These are phyloP conservation scores for Lactarius indigo DNA, from an alignment of 768 basidiomycete genomes.

Conservation along the genomic window DNA sequence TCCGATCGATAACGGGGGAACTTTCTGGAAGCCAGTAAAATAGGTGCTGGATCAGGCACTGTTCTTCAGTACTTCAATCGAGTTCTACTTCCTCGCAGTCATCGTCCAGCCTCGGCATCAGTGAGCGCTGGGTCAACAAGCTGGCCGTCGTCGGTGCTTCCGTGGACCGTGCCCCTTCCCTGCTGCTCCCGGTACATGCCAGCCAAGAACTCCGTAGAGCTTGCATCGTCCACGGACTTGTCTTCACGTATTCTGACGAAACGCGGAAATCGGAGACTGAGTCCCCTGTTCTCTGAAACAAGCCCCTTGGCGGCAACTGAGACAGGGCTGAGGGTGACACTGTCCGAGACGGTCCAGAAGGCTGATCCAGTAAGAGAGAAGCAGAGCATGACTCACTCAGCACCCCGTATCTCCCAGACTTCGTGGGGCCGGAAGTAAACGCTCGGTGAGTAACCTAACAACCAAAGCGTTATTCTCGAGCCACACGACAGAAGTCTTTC, in stretches of 20 bases:
- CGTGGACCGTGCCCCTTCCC: constrained; percentile 34
- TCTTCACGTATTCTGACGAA: constrained; percentile 75
- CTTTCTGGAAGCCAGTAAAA: neutral
- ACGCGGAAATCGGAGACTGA: constrained; percentile 85
- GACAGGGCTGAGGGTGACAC: constrained; percentile 81
- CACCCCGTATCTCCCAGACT: constrained; percentile 88
- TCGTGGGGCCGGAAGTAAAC: constrained; percentile 69
- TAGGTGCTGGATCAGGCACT: neutral
- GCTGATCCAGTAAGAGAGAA: neutral
- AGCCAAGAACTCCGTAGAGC: constrained; percentile 64
- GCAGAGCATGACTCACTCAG: constrained; percentile 46
- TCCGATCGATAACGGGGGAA: constrained; percentile 14
- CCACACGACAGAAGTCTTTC: neutral
- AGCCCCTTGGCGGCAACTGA: constrained; percentile 73
- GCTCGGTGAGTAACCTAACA: constrained; percentile 56
- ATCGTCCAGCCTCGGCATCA: constrained; percentile 32
- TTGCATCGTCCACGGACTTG: constrained; percentile 69
- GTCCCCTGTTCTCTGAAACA: constrained; percentile 55
- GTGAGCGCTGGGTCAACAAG: constrained; percentile 50
- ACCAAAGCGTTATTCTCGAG: constrained; percentile 2
- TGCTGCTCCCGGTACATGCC: constrained; percentile 67
- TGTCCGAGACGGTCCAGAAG: constrained; percentile 30
- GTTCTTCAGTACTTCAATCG: constrained; percentile 1
- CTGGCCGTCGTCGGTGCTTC: constrained; percentile 55
- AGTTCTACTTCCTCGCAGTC: constrained; percentile 30